These are phyloP conservation scores for Populus hybrid DNA, from an alignment of 441 rosid species.

Conservation along the genomic window DNA sequence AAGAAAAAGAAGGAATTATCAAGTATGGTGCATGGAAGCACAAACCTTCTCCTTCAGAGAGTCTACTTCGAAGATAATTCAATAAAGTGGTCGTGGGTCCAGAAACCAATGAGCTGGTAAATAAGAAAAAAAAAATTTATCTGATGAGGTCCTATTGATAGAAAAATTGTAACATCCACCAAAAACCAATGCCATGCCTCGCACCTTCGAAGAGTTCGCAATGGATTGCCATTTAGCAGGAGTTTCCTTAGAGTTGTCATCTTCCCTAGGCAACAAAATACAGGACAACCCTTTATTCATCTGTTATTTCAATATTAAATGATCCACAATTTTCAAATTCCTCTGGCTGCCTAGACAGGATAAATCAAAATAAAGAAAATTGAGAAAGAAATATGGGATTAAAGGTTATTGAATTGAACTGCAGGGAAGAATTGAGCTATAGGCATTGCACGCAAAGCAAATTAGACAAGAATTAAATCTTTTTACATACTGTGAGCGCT, in stretches of 20 bases:
- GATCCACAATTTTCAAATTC: neutral
- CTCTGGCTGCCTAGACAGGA: neutral
- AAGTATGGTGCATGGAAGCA: slow-evolving; percentile 9
- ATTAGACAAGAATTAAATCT: neutral
- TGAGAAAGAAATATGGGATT: neutral
- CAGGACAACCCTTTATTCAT: neutral
- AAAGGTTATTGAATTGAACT: neutral
- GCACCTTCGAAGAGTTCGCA: slow-evolving; percentile 88
- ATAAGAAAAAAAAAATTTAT: slow-evolving; percentile 5
- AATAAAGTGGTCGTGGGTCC: slow-evolving; percentile 88
- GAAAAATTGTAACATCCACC: slow-evolving; percentile 14
- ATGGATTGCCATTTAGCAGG: slow-evolving; percentile 77
- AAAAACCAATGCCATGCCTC: slow-evolving; percentile 20
- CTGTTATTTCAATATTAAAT: neutral
- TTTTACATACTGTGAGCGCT: slow-evolving; percentile 18
- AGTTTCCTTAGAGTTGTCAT: slow-evolving; percentile 82
- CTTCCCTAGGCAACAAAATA: slow-evolving; percentile 51
- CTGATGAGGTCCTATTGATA: slow-evolving; percentile 18
- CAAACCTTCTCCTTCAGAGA: slow-evolving; percentile 70
- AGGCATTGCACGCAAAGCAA: neutral
- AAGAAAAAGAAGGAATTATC: neutral
- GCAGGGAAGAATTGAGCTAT: neutral
- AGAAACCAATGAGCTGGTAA: slow-evolving; percentile 74
- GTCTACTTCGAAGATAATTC: slow-evolving; percentile 81
- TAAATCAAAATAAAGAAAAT: neutral